phyloP scores from a whole-genome alignment of 768 basidiomycete species.

The Auricularia heimuer region DNA sequence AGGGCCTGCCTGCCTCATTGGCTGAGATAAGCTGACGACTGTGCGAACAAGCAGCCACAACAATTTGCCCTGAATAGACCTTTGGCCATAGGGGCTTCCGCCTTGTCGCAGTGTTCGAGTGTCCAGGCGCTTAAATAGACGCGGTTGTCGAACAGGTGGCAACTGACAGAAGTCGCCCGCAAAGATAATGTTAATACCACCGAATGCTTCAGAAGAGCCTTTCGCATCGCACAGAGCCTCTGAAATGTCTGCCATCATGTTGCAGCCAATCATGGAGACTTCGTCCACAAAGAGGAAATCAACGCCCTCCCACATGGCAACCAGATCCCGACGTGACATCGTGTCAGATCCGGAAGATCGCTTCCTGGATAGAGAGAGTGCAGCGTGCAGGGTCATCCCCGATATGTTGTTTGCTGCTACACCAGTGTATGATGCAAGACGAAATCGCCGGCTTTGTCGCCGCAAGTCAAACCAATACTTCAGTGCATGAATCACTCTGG shows the following conservation, averaged over 20 bases:
- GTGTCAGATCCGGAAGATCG: not conserved
- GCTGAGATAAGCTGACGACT: constrained; percentile 20
- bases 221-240: constrained; percentile 5
- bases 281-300: constrained; percentile 10
- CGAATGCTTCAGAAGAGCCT: not conserved
- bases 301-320: constrained; percentile 1
- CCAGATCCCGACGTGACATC: not conserved
- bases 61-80: constrained; percentile 20
- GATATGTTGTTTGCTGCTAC: not conserved
- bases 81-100: constrained; percentile 5
- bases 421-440: not conserved
- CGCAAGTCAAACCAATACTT: not conserved
- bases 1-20: constrained; percentile 20
- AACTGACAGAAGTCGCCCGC: constrained; percentile 1
- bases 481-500: not conserved
- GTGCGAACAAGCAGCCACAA: constrained; percentile 24
- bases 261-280: constrained; percentile 9
- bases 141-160: not conserved
- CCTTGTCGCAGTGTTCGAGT: not conserved
- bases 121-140: not conserved
- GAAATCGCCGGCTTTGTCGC: not conserved
- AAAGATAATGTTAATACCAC: constrained; percentile 10
- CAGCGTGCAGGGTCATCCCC: not conserved
- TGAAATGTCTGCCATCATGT: not conserved
- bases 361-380: not conserved